Evolutionary conservation across 2,329 filamentous ascomycete genomes (phyloP).

Genomic region (Penicillium frequentans): DNA sequence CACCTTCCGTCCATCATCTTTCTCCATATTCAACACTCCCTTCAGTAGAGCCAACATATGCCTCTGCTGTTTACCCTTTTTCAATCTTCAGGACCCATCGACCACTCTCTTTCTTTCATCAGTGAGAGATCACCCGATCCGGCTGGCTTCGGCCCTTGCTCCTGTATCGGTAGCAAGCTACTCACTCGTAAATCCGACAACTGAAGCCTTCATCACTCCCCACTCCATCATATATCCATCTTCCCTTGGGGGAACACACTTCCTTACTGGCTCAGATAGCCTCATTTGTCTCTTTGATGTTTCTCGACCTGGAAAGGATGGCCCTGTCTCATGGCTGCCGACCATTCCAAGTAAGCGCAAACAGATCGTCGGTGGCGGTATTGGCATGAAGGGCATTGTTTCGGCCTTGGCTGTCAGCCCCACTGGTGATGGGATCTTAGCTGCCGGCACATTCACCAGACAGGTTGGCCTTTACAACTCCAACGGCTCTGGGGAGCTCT

Average conservation of each 20-base stretch:
- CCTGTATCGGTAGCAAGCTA: slow-evolving; percentile 53
- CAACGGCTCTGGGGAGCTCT: slow-evolving; percentile 48
- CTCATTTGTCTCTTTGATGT: slow-evolving; percentile 59
- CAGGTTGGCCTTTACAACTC: slow-evolving; percentile 57
- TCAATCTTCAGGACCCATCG: slow-evolving; percentile 51
- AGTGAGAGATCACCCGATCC: slow-evolving; percentile 56
- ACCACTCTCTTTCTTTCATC: slow-evolving; percentile 55
- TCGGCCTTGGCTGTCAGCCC: slow-evolving; percentile 51
- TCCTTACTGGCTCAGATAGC: slow-evolving; percentile 59
- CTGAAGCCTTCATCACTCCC: slow-evolving; percentile 57
- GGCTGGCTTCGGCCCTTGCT: slow-evolving; percentile 55
- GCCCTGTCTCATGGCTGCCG: slow-evolving; percentile 46
- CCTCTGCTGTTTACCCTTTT: slow-evolving; percentile 57
- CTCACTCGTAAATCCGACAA: slow-evolving; percentile 54
- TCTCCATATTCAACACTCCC: slow-evolving; percentile 47
- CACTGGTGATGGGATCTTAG: slow-evolving; percentile 49
- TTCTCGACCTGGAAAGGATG: slow-evolving; percentile 44
- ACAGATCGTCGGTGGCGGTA: slow-evolving; percentile 46
- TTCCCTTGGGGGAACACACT: slow-evolving; percentile 47
- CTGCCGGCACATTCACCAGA: slow-evolving; percentile 59
- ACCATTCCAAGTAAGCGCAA: slow-evolving; percentile 53
- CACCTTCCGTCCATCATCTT: slow-evolving; percentile 38
- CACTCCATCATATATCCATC: slow-evolving; percentile 55
- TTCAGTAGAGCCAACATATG: slow-evolving; percentile 53
- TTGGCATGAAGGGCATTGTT: slow-evolving; percentile 58